Percentiles rank a stretch among this genome's conserved stretches.
Evolutionary conservation across 1,139 yeast genomes (phyloP).

Genomic region (Spencermartinsiella ligniputridi): DNA sequence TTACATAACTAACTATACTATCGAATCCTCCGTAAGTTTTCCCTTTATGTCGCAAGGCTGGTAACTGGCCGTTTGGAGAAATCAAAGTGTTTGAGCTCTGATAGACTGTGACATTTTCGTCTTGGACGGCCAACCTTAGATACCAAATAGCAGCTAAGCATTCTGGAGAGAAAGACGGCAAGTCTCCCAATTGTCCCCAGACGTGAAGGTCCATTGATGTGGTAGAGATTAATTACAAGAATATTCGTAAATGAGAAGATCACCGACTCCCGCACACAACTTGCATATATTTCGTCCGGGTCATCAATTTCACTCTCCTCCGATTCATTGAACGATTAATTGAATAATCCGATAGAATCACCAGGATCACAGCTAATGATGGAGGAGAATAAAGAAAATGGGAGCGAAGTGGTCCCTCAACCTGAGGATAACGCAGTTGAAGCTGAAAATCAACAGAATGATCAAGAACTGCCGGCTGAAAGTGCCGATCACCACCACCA

Average conservation of each 20-base stretch:
- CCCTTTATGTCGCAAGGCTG: constrained; percentile 43
- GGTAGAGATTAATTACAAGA: neutral
- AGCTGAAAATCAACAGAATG: too few relatives aligned
- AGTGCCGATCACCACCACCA: too few relatives aligned
- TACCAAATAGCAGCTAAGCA: constrained; percentile 42
- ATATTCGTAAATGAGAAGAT: too few relatives aligned
- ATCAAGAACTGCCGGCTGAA: too few relatives aligned
- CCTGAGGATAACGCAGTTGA: too few relatives aligned
- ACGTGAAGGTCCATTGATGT: constrained; percentile 43
- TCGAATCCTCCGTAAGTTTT: constrained; percentile 42
- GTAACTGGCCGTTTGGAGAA: constrained; percentile 47
- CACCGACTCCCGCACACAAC: too few relatives aligned
- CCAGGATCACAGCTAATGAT: too few relatives aligned
- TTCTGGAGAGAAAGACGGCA: constrained; percentile 40
- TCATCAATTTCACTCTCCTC: too few relatives aligned
- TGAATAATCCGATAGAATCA: too few relatives aligned
- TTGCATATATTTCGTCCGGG: too few relatives aligned
- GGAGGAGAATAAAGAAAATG: constrained; percentile 1
- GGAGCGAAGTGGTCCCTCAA: too few relatives aligned
- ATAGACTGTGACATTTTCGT: constrained; percentile 25
- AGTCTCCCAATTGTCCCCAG: constrained; percentile 46
- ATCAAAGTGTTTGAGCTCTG: constrained; percentile 58
- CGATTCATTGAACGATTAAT: too few relatives aligned
- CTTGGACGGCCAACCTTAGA: constrained; percentile 25
- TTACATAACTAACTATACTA: constrained; percentile 42